Base-by-base conservation (phyloP, 2,329 filamentous ascomycete genomes). In the Akanthomyces muscarius region DNA sequence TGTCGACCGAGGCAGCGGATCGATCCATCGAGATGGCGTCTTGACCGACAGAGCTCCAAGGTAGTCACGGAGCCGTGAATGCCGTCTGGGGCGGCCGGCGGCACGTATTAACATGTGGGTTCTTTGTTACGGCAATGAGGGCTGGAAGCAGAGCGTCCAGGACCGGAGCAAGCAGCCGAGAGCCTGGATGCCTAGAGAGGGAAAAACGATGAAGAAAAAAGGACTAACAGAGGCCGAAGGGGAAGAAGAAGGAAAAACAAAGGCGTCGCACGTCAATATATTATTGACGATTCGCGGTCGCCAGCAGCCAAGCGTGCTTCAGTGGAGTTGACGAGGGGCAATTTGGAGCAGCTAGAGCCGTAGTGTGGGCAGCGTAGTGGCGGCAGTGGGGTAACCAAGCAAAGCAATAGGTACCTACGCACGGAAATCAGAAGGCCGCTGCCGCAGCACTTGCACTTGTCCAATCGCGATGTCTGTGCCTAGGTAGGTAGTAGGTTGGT, bases 31-130 rank as follows among this genome's bases (percentile, higher is more conserved):
- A 25, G 44, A 53, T 28, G 28, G 47, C 23, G 28, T 55, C 41
- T 45, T 48, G 56, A 45, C 45, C 5, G 58, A 51, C 44, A 30
- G n/a, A 77, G 77, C 77, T 80, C 76, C 76, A 77, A 71, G 75
- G 75, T 78, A 74, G 76, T 77, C 74, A 75, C 77, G 80, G 78
- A 80, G 78, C 80, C 77, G 79, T 77, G 78, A 79, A 75, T 78
- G 79, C 78, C 79, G 80, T 78, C 81, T 79, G 77, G 76, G n/a
- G 78, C 80, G 77, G 77, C 78, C 13, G 54, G 53, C 52, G 55
- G 63, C 55, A 50, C 38, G 47, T 30, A 44, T 84, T 80, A 84
- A 83, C 83, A 86, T 86, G 80, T 83, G 81, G 55, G 38, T 80
- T 71, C 68, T 78, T 71, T 45, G 21, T 11, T 13, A 33, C 16